These are phyloP conservation scores for Actinomucor elegans DNA, from an alignment of 371 early-diverging fungal species.

Conservation along the genomic window DNA sequence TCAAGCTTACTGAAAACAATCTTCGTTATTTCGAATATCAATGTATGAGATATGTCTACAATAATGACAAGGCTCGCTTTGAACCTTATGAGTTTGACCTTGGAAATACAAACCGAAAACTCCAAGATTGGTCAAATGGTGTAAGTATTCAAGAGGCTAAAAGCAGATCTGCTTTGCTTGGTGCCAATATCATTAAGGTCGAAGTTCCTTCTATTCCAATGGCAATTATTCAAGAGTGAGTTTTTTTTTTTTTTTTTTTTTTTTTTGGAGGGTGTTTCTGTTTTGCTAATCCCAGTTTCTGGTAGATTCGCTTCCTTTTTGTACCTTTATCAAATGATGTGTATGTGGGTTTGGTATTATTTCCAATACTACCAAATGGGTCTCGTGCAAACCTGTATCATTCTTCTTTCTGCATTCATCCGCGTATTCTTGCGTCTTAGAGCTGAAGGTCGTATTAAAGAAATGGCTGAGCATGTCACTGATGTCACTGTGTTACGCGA, in stretches of 20 bases:
- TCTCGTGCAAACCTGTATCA: conserved; percentile 64
- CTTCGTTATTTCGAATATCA: conserved; percentile 69
- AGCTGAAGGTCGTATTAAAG: conserved; percentile 62
- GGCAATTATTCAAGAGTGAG: conserved; percentile 58
- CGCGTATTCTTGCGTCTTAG: conserved; percentile 60
- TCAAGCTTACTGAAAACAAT: conserved; percentile 45
- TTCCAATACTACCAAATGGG: conserved; percentile 72
- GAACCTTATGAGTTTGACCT: conserved; percentile 55
- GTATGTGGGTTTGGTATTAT: conserved; percentile 71
- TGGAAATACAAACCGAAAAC: conserved; percentile 46
- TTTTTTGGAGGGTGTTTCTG: too few species aligned
- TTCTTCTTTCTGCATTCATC: conserved; percentile 62
- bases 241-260: too few species aligned
- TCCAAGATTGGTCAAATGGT: conserved; percentile 52
- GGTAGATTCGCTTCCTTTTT: conserved; percentile 60
- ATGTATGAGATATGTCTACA: conserved; percentile 71
- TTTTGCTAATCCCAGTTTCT: too few species aligned
- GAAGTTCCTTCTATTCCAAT: conserved; percentile 44
- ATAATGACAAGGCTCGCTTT: conserved; percentile 42
- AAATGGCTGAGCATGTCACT: conserved; percentile 57
- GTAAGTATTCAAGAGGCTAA: conserved; percentile 51
- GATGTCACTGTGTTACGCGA: conserved; percentile 52
- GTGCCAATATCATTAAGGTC: conserved; percentile 66
- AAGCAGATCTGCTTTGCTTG: conserved; percentile 51
- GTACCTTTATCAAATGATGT: conserved; percentile 74